phyloP scores from a whole-genome alignment of 164 flowering plant species.

The Berberis vulgaris region DNA sequence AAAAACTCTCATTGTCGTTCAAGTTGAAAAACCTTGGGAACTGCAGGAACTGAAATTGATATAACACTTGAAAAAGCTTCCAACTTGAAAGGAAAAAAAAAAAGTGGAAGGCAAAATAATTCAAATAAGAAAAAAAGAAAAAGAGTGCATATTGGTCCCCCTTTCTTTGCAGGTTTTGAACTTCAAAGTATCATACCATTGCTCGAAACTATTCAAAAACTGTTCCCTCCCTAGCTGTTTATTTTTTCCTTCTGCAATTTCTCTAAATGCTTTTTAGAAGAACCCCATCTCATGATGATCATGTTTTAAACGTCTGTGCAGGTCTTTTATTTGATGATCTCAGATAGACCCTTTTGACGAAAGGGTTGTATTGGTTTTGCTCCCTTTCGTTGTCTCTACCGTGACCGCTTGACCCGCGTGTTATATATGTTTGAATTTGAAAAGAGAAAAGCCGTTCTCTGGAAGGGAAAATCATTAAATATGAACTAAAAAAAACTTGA shows the following conservation, averaged over 20 bases:
- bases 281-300: too few species aligned
- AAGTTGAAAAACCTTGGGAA: not conserved
- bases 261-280: not conserved
- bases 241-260: slow-evolving; percentile 11
- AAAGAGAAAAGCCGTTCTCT: too few species aligned
- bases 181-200: slow-evolving; percentile 18
- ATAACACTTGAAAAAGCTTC: not conserved
- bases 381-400: too few species aligned
- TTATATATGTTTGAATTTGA: too few species aligned
- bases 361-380: too few species aligned
- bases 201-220: slow-evolving; percentile 28
- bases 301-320: too few species aligned
- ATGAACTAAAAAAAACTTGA: too few species aligned
- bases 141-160: slow-evolving; percentile 22
- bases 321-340: too few species aligned
- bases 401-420: too few species aligned
- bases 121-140: not conserved
- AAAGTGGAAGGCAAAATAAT: slow-evolving; percentile 4
- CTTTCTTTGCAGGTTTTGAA: slow-evolving; percentile 25
- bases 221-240: slow-evolving; percentile 36
- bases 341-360: too few species aligned
- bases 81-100: not conserved
- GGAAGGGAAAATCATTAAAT: too few species aligned
- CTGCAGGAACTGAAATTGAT: not conserved
- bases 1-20: not conserved